Conservation (phyloP, 306 rosid species). For the Vigna trinervia region DNA sequence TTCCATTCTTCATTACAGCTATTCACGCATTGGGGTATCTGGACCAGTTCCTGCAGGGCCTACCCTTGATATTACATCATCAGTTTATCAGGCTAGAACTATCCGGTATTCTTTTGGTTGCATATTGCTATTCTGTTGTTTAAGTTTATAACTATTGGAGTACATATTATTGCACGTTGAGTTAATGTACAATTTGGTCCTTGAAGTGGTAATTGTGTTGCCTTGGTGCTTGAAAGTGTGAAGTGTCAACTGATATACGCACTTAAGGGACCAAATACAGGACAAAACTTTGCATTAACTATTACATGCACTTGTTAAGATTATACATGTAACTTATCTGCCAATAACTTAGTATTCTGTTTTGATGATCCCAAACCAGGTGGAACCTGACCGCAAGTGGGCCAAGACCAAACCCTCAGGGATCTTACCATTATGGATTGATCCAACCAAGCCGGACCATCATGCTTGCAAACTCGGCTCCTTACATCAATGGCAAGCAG, state of each 20-base stretch:
- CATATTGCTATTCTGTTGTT: slow-evolving; percentile 13
- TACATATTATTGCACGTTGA: neutral
- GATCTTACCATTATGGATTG: slow-evolving; percentile 92
- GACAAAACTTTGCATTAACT: neutral
- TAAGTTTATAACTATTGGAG: neutral
- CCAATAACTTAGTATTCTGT: neutral
- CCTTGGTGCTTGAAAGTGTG: neutral
- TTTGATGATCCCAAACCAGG: slow-evolving; percentile 51
- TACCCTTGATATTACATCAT: slow-evolving; percentile 66
- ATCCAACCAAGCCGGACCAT: slow-evolving; percentile 78
- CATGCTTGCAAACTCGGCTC: slow-evolving; percentile 84
- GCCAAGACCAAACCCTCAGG: slow-evolving; percentile 98
- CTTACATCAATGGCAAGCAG: slow-evolving; percentile 88
- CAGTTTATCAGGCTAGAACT: slow-evolving; percentile 80
- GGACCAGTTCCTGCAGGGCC: slow-evolving; percentile 90
- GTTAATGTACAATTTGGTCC: neutral
- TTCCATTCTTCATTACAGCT: slow-evolving; percentile 88
- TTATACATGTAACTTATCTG: neutral
- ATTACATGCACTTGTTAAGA: neutral
- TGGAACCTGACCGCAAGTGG: slow-evolving; percentile 95
- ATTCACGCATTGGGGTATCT: slow-evolving; percentile 72
- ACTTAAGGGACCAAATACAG: too few relatives aligned
- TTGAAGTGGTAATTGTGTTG: neutral
- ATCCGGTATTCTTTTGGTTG: slow-evolving; percentile 62
- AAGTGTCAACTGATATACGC: neutral